Conservation (phyloP, 1,284 basidiomycete species). For the Puccinia polysora region DNA sequence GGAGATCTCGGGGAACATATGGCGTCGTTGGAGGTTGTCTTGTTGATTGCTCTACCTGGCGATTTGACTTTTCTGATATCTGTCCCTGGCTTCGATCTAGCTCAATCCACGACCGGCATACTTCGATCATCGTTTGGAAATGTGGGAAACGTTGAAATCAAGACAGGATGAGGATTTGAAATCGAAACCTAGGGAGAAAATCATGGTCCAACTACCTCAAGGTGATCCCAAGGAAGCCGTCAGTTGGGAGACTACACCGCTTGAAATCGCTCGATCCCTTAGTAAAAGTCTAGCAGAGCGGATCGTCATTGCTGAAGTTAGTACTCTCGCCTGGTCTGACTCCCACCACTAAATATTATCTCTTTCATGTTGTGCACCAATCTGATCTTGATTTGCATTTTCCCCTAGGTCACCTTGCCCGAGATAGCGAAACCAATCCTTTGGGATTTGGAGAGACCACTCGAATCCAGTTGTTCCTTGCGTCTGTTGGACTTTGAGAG, state of each 20-base stretch:
- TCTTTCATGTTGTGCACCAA: background rate
- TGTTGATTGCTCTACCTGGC: no score
- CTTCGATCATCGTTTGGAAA: conserved; percentile 81
- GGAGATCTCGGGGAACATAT: no score
- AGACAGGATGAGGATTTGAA: conserved; percentile 78
- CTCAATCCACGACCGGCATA: conserved; percentile 77
- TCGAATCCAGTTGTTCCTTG: conserved; percentile 75
- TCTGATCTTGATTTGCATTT: background rate
- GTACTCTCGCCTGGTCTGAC: conserved; percentile 49
- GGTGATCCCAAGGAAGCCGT: conserved; percentile 75
- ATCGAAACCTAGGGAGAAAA: conserved; percentile 14
- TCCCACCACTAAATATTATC: background rate
- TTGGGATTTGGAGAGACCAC: conserved; percentile 91
- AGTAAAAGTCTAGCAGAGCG: conserved; percentile 83
- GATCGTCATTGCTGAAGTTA: conserved; percentile 84
- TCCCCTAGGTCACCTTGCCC: conserved; percentile 14
- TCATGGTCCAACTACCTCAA: conserved; percentile 64
- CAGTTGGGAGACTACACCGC: conserved; percentile 93
- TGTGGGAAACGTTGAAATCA: conserved; percentile 83
- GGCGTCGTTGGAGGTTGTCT: no score
- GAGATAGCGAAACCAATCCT: conserved; percentile 73
- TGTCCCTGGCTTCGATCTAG: conserved; percentile 55
- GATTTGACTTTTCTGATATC: no score
- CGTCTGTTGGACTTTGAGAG: conserved; percentile 91
- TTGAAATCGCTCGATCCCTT: conserved; percentile 82